Base-by-base conservation (phyloP, 225 moss, liverwort and hornwort species). In the Bryum argenteum region DNA sequence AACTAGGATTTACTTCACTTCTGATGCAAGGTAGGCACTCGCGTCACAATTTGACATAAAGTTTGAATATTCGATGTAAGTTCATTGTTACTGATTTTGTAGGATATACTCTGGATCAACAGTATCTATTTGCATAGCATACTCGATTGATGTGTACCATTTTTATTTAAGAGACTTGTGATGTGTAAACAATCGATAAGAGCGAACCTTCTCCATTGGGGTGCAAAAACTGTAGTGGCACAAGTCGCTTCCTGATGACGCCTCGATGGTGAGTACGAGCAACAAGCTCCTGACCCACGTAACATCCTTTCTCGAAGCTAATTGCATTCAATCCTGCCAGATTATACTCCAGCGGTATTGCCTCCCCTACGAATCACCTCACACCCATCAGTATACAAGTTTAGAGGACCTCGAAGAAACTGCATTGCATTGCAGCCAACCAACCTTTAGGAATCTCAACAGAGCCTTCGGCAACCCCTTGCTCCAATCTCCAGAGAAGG, bases 181-280 rank as follows among this genome's bases (percentile, higher is more conserved):
- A 33, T 33, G 33, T 33, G 33, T 5, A 33, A 5, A 33, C 33
- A 33, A 33, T 0, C 7, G 33, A 33, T 33, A 33, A 33, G 33
- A 65, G 59, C 85, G 80, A 52, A 93, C 93, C 89, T 71, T 84
- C 75, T 56, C 81, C 91, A 83, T 94, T 84, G 45, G 73, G 77
- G 8, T 73, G 62, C 24, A 90, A n/a, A 64, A 94, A 94, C 58
- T 87, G 56, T 13, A 94, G 79, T 21, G 91, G 91, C 79, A 90
- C 75, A 4, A 91, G 50, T 23, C 94, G 91, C 77, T 91, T 94
- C 40, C 94, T 83, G 58, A 94, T 90, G 19, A 91, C 89, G 51
- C 94, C 91, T 71, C 94, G 91, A 54, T 94, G 91, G 74, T 94
- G 91, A 54, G 94, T 94, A 55, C 94, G 86, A 28, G 94, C 94